Evolutionary conservation across 805 yeast genomes (phyloP), one percentile per base, ranked within the genome.

Genomic region (Nakazawaea siamensis): DNA sequence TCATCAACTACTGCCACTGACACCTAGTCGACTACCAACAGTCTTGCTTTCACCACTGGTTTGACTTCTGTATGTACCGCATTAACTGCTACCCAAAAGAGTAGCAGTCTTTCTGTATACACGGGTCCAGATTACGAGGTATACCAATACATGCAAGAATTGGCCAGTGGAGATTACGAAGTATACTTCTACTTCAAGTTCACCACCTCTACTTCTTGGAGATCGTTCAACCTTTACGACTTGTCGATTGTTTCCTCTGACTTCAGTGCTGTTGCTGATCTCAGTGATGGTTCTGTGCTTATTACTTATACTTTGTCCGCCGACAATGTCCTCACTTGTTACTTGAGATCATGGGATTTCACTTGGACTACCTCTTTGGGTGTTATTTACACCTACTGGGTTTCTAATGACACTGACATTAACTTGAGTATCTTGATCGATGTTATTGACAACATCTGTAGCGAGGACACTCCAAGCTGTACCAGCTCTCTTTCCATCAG

Each of bases 291-390:
- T 9, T 4, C 12, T 4, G 36, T 27, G 4, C 21, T 4, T 12
- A 27, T 33, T 3, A 33, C 31, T 27, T 33, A 33, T 15, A 18
- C n/a, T 9, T 14, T 33, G 26, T 12, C 31, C 12, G 18, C 19
- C 5, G 21, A 12, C 17, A 14, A 21, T 21, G 7, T 33, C 23
- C 9, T 33, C 8, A 20, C 31, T 20, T 33, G 36, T 27, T 33
- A 11, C 15, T 19, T 27, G 19, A 27, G 27, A 27, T n/a, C 31
- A 10, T 33, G 36, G 36, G 26, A 7, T 20, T 33, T 33, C 27
- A 8, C 24, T 4, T 13, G 20, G 13, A 14, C 30, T 11, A n/a
- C n/a, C n/a, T n/a, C n/a, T n/a, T n/a, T n/a, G n/a, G 15, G 9
- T 13, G 27, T 25, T 13, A 25, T 13, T 13, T 25, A 25, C 27